phyloP scores from a whole-genome alignment of 2,329 filamentous ascomycete species.

The Xylaria sp. region DNA sequence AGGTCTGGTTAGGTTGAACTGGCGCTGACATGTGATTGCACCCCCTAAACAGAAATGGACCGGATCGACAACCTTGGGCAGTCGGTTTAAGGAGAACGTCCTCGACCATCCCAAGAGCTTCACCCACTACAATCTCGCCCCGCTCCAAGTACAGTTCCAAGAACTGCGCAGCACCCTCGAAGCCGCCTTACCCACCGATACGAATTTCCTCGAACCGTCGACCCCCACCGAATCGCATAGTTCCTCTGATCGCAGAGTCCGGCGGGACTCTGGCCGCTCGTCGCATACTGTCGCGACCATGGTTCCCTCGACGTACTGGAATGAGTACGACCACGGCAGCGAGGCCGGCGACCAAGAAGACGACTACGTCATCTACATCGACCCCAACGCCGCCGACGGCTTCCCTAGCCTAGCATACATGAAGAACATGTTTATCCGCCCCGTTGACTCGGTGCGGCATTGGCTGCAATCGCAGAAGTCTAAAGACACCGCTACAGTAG shows the following conservation, averaged over 20 bases:
- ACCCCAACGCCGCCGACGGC: constrained; percentile 70
- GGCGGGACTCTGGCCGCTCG: constrained; percentile 16
- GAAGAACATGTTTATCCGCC: constrained; percentile 61
- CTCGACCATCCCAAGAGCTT: constrained; percentile 76
- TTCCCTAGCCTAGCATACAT: constrained; percentile 74
- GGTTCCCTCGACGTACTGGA: constrained; percentile 71
- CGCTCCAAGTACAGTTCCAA: constrained; percentile 62
- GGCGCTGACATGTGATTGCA: constrained; percentile 29
- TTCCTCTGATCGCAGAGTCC: constrained; percentile 26
- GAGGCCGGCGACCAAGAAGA: constrained; percentile 70
- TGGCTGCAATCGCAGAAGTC: constrained; percentile 56
- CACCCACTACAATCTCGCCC: constrained; percentile 71
- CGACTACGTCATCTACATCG: constrained; percentile 78
- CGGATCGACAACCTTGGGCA: constrained; percentile 71
- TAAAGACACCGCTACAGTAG: constrained; percentile 10
- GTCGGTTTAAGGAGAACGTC: constrained; percentile 74
- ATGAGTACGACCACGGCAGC: constrained; percentile 86
- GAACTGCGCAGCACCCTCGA: constrained; percentile 62
- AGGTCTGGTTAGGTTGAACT: neutral
- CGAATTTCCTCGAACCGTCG: constrained; percentile 30
- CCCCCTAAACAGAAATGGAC: constrained; percentile 76
- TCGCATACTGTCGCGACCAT: constrained; percentile 38
- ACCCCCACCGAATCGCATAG: constrained; percentile 35
- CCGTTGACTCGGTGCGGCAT: constrained; percentile 62
- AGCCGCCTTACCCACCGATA: constrained; percentile 54